Conservation (phyloP, 1,284 basidiomycete species). For the Melampsora abietis-canadensis region DNA sequence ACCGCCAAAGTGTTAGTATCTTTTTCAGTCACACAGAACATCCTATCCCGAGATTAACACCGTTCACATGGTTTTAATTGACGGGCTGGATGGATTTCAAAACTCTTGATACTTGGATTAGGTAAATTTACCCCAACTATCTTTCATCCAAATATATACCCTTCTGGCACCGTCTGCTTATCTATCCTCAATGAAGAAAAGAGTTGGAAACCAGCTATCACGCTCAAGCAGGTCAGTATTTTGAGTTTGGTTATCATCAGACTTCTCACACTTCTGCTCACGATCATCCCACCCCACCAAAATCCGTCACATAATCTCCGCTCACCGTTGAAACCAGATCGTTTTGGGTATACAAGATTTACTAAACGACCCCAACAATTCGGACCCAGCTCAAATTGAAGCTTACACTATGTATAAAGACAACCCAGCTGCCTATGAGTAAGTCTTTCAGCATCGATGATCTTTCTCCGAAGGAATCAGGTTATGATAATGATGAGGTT, state of each 20-base stretch:
- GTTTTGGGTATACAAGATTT: slow-evolving; percentile 91
- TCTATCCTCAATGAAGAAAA: slow-evolving; percentile 99
- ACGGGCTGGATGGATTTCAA: background rate
- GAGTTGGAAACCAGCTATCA: slow-evolving; percentile 97
- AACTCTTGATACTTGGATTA: slow-evolving; percentile 52
- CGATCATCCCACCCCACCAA: too few relatives aligned
- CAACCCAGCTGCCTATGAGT: slow-evolving; percentile 32
- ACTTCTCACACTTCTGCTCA: background rate
- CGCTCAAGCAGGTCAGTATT: slow-evolving; percentile 83
- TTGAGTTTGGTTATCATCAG: too few relatives aligned
- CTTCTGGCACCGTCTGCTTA: slow-evolving; percentile 94
- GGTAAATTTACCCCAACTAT: slow-evolving; percentile 95
- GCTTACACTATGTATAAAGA: slow-evolving; percentile 92
- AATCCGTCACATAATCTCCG: too few relatives aligned
- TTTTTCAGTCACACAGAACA: background rate
- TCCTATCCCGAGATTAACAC: too few relatives aligned
- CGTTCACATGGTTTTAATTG: too few relatives aligned
- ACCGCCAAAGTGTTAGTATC: slow-evolving; percentile 78
- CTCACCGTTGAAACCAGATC: slow-evolving; percentile 61
- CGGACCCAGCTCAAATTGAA: slow-evolving; percentile 92
- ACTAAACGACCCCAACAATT: slow-evolving; percentile 87
- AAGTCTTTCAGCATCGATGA: background rate
- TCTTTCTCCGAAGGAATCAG: background rate
- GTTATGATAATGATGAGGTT: background rate
- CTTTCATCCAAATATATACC: slow-evolving; percentile 98